Percentiles rank a stretch among this genome's conserved stretches.
Evolutionary conservation across 495 filamentous ascomycete genomes (phyloP).

Genomic region (Penicillium taxi): DNA sequence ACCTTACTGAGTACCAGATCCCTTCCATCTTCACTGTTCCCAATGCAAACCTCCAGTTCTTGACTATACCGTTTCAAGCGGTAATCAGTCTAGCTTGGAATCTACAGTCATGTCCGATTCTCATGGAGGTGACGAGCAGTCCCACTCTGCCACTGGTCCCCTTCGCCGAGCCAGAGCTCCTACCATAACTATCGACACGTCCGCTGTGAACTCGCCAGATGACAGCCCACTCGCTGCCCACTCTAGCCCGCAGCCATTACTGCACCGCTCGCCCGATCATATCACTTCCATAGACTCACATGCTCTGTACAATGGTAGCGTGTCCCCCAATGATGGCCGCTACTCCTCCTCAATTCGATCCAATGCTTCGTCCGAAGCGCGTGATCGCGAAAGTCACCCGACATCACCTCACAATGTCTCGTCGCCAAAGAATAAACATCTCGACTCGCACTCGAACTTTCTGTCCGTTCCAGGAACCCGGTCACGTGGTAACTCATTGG

Average conservation of each 20-base stretch:
- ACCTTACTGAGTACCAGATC: no score
- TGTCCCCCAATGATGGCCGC: conserved; percentile 53
- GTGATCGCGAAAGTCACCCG: conserved; percentile 65
- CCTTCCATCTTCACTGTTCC: no score
- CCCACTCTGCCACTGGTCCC: conserved; percentile 22
- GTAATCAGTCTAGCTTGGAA: no score
- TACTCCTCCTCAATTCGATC: conserved; percentile 45
- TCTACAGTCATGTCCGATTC: conserved; percentile 36
- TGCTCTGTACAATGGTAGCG: conserved; percentile 30
- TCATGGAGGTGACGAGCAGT: conserved; percentile 20
- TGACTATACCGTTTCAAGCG: no score
- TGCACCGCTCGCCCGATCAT: conserved; percentile 38
- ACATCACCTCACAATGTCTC: conserved; percentile 86
- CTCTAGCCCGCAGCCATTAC: conserved; percentile 36
- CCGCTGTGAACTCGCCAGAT: conserved; percentile 46
- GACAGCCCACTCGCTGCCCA: conserved; percentile 20
- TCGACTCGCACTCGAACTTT: conserved; percentile 48
- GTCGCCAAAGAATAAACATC: conserved; percentile 51
- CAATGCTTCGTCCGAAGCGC: conserved; percentile 63
- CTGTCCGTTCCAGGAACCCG: conserved; percentile 53
- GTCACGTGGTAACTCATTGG: conserved; percentile 58
- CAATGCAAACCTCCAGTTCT: no score
- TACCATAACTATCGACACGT: conserved; percentile 71
- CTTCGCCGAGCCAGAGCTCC: conserved; percentile 46
- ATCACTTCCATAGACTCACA: conserved; percentile 33